Percentiles rank a stretch among this genome's conserved stretches.
Evolutionary conservation across 2,329 filamentous ascomycete genomes (phyloP).

Genomic region (Rutstroemia sp.): DNA sequence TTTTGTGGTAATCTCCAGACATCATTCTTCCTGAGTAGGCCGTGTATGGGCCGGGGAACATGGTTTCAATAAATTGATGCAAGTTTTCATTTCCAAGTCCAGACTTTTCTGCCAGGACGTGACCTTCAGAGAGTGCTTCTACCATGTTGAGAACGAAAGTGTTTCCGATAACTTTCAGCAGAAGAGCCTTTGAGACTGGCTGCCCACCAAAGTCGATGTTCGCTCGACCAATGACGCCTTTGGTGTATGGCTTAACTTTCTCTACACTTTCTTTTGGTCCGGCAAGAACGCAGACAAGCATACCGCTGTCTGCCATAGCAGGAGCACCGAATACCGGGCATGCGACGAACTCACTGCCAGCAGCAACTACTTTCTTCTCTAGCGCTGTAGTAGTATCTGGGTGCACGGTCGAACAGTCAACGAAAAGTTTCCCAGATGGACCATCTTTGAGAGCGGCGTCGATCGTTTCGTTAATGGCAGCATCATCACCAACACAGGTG

Average conservation of each 20-base stretch:
- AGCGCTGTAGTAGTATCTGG: conserved; percentile 69
- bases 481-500: conserved; percentile 72
- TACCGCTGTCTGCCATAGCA: conserved; percentile 61
- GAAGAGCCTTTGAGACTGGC: conserved; percentile 56
- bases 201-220: conserved; percentile 66
- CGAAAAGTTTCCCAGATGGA: conserved; percentile 66
- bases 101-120: conserved; percentile 72
- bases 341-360: conserved; percentile 68
- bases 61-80: conserved; percentile 61
- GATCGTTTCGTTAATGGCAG: conserved; percentile 59
- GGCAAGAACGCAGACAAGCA: conserved; percentile 66
- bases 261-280: conserved; percentile 54
- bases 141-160: conserved; percentile 71
- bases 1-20: conserved; percentile 66
- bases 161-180: conserved; percentile 78
- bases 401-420: conserved; percentile 84
- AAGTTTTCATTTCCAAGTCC: conserved; percentile 66
- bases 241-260: conserved; percentile 61
- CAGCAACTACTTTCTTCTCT: conserved; percentile 47
- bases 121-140: conserved; percentile 69
- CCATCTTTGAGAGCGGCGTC: conserved; percentile 46
- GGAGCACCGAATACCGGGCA: conserved; percentile 65
- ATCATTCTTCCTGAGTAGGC: conserved; percentile 71
- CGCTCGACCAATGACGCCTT: conserved; percentile 61
- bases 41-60: conserved; percentile 70